phyloP scores from a whole-genome alignment of 2,329 filamentous ascomycete genomes.

The Ampelomyces quisqualis region DNA sequence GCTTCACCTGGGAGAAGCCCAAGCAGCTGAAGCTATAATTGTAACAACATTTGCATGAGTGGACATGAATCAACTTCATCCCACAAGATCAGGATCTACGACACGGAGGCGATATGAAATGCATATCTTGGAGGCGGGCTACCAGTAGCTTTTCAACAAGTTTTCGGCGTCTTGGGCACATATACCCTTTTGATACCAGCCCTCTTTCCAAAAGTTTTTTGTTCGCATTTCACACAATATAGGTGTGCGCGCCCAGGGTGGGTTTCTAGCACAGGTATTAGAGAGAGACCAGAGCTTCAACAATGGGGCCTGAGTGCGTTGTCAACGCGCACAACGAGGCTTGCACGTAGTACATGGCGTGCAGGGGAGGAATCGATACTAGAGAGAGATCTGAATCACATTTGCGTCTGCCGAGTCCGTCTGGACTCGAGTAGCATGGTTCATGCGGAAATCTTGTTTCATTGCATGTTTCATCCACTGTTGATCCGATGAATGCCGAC shows the following conservation, averaged over 20 bases:
- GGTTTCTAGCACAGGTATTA: conserved; percentile 4
- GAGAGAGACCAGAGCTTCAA: conserved; percentile 23
- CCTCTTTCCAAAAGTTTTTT: conserved; percentile 36
- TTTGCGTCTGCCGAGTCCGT: neutral
- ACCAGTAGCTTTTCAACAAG: conserved; percentile 46
- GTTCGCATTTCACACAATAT: conserved; percentile 25
- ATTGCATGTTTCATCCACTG: no score
- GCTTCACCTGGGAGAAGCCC: conserved; percentile 97
- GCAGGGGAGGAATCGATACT: neutral
- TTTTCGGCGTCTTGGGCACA: conserved; percentile 42
- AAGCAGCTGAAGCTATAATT: conserved; percentile 88
- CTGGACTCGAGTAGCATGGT: neutral
- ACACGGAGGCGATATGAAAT: conserved; percentile 33
- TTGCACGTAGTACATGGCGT: conserved; percentile 4
- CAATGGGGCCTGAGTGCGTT: conserved; percentile 28
- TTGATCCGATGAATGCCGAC: no score
- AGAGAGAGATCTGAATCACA: neutral
- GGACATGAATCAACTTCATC: conserved; percentile 46
- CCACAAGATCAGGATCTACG: conserved; percentile 35
- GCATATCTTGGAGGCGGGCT: conserved; percentile 41
- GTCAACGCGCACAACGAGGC: conserved; percentile 30
- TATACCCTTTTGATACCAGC: conserved; percentile 38
- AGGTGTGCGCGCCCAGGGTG: conserved; percentile 17
- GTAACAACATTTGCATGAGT: conserved; percentile 35
- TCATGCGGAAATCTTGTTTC: neutral